Evolutionary conservation across 129 eudicot genomes (phyloP).

Genomic region (Tagetes erecta): DNA sequence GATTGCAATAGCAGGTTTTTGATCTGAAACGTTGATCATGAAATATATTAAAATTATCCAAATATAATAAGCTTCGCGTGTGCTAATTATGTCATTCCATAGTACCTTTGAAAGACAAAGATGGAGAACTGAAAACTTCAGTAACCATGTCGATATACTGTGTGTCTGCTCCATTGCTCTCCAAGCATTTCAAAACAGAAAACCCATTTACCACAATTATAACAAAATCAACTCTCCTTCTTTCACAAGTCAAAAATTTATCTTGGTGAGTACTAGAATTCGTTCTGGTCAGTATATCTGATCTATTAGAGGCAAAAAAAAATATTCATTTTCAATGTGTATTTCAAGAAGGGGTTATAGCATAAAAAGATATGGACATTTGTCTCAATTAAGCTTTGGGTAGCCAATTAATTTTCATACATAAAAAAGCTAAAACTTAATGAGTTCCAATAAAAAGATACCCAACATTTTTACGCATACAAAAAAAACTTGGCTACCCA

Average conservation of each 20-base stretch:
- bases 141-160: constrained; percentile 41
- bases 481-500: too few relatives aligned
- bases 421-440: not conserved
- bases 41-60: constrained; percentile 4
- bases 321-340: not conserved
- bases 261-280: constrained; percentile 39
- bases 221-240: constrained; percentile 63
- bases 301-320: not conserved
- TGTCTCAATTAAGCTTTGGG: not conserved
- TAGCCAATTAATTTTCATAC: not conserved
- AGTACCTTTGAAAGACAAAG: constrained; percentile 73
- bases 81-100: not conserved
- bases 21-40: constrained; percentile 48
- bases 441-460: not conserved
- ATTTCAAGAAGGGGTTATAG: not conserved
- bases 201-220: constrained; percentile 76
- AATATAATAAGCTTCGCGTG: not conserved
- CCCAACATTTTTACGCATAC: not conserved
- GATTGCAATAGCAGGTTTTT: constrained; percentile 81
- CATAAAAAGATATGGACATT: not conserved
- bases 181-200: constrained; percentile 61
- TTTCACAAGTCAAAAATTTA: constrained; percentile 18
- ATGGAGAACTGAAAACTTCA: constrained; percentile 44
- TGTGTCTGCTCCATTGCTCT: constrained; percentile 38
- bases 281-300: constrained; percentile 25